These are phyloP conservation scores for Ilyonectria robusta DNA, from an alignment of 2,329 filamentous ascomycete genomes.

Conservation along the genomic window DNA sequence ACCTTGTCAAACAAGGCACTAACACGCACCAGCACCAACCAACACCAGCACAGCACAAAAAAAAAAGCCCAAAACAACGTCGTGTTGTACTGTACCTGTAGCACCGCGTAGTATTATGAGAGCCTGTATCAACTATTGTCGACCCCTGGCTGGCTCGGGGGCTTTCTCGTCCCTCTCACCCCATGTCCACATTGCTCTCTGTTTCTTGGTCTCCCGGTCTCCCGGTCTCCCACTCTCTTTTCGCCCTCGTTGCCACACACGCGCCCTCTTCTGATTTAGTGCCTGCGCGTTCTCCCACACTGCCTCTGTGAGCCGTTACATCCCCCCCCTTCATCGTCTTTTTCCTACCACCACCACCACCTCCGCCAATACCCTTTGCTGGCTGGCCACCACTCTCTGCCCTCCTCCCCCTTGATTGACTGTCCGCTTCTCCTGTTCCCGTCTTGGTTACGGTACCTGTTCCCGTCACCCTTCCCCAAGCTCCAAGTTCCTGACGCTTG, in stretches of 20 bases:
- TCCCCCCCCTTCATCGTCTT: background rate
- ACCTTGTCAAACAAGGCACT: background rate
- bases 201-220: background rate
- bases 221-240: background rate
- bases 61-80: conserved; percentile 7
- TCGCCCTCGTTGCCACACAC: background rate
- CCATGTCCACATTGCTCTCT: background rate
- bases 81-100: background rate
- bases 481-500: background rate
- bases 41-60: background rate
- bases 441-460: conserved; percentile 17
- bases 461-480: background rate
- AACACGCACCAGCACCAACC: background rate
- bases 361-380: conserved; percentile 24
- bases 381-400: conserved; percentile 23
- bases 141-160: background rate
- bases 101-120: background rate
- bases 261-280: background rate
- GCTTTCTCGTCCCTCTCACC: background rate
- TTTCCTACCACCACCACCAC: background rate
- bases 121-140: background rate
- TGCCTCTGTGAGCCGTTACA: background rate
- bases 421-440: conserved; percentile 14
- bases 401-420: conserved; percentile 15
- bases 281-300: conserved; percentile 1